These are phyloP conservation scores for Cystobasidiaceae sp. DNA, from an alignment of 1,284 basidiomycete genomes.

Conservation along the genomic window DNA sequence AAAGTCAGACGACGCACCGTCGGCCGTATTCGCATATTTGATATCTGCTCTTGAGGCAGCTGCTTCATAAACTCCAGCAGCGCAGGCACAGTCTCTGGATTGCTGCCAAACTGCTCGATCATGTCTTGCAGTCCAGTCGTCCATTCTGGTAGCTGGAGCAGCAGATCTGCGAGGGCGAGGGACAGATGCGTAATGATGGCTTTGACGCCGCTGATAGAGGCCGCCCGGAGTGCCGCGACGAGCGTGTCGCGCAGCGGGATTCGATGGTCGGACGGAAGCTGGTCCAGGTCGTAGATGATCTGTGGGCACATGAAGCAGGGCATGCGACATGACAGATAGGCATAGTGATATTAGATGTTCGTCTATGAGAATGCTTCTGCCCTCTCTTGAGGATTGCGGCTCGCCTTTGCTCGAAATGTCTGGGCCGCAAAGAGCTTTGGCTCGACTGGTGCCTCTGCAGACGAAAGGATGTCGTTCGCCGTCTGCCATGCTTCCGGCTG, in stretches of 20 bases:
- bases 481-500: conserved; percentile 94
- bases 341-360: too few relatives aligned
- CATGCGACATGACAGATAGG: too few relatives aligned
- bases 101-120: conserved; percentile 78
- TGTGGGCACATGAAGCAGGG: too few relatives aligned
- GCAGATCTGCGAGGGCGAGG: conserved; percentile 81
- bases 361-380: too few relatives aligned
- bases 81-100: conserved; percentile 73
- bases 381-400: too few relatives aligned
- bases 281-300: conserved; percentile 92
- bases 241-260: conserved; percentile 82
- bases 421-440: conserved; percentile 94
- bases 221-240: conserved; percentile 63
- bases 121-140: conserved; percentile 70
- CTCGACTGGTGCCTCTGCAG: conserved; percentile 66
- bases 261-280: conserved; percentile 58
- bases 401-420: conserved; percentile 89
- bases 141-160: conserved; percentile 87
- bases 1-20: too few relatives aligned
- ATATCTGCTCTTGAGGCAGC: conserved; percentile 81
- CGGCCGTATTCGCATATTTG: conserved; percentile 81
- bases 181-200: conserved; percentile 85
- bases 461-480: conserved; percentile 79
- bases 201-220: conserved; percentile 68
- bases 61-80: conserved; percentile 86